Conservation (phyloP, 305 asterid genomes). For the Plantago lanceolata region DNA sequence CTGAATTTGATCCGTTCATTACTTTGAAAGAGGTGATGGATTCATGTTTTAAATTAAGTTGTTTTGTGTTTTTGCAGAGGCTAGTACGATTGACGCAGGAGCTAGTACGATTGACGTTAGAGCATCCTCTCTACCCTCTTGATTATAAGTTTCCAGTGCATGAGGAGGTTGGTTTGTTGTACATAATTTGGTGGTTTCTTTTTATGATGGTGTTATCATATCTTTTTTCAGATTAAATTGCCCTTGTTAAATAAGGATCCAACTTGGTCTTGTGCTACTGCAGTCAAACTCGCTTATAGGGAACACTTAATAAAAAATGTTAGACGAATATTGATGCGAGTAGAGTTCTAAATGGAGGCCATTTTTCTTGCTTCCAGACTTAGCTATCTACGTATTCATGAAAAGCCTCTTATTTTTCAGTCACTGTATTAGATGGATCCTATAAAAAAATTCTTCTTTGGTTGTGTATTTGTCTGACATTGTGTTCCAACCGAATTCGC, state of each 20-base stretch:
- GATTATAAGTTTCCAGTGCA: conserved; percentile 85
- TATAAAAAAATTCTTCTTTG: not conserved
- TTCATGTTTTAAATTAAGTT: conserved; percentile 9
- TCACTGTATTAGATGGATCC: not conserved
- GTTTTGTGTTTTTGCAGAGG: conserved; percentile 53
- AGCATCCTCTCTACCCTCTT: conserved; percentile 63
- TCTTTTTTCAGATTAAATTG: not conserved
- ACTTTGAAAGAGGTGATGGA: not conserved
- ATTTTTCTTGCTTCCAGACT: not conserved
- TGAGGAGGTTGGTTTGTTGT: conserved; percentile 49
- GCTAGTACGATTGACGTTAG: conserved; percentile 70
- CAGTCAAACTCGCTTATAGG: not conserved
- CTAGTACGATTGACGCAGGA: conserved; percentile 66
- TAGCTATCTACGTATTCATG: not conserved
- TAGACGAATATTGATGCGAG: not conserved
- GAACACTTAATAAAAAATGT: not conserved
- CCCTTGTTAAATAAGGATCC: not conserved
- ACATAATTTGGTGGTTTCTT: conserved; percentile 1
- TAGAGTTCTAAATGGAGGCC: not conserved
- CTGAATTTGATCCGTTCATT: not conserved
- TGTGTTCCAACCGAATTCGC: not conserved
- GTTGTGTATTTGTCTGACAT: not conserved
- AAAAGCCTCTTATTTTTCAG: not conserved
- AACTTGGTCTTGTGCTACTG: conserved; percentile 1
- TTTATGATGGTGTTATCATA: not conserved